Evolutionary conservation across 352 stramenopile genomes (phyloP).

Genomic region (Salisapilia sapeloensis): DNA sequence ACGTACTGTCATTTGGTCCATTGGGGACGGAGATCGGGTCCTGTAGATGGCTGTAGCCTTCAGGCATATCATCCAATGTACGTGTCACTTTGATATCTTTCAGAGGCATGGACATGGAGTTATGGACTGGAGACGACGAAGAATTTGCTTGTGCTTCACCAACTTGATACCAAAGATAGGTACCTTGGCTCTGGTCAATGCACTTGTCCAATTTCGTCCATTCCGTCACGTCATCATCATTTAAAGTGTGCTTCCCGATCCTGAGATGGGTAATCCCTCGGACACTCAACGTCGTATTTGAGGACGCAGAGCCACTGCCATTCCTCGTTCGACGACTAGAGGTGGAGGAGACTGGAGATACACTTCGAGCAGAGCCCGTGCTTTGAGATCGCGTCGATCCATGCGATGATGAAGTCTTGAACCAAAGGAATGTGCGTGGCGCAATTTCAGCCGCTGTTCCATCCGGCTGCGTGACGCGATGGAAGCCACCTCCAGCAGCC

Average conservation of each 20-base stretch:
- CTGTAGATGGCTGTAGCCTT: slow-evolving; percentile 38
- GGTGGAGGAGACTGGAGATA: slow-evolving; percentile 1
- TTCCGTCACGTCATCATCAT: slow-evolving; percentile 1
- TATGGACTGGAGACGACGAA: slow-evolving; percentile 3
- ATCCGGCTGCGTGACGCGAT: slow-evolving; percentile 62
- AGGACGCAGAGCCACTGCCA: slow-evolving; percentile 1
- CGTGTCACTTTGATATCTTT: slow-evolving; percentile 71
- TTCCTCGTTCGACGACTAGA: slow-evolving; percentile 1
- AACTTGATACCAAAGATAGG: slow-evolving; percentile 51
- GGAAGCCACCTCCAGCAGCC: slow-evolving; percentile 54
- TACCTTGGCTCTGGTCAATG: slow-evolving; percentile 31
- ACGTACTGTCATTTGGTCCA: background rate
- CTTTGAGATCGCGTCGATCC: background rate
- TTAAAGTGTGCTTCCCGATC: slow-evolving; percentile 14
- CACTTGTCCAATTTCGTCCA: slow-evolving; percentile 66
- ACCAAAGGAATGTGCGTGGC: slow-evolving; percentile 76
- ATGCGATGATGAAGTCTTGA: slow-evolving; percentile 19
- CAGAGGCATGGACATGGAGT: slow-evolving; percentile 15
- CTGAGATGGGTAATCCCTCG: slow-evolving; percentile 36
- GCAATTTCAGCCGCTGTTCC: slow-evolving; percentile 61
- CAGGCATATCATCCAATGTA: slow-evolving; percentile 37
- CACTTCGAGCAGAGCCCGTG: background rate
- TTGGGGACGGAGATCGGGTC: slow-evolving; percentile 22
- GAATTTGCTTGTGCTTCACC: slow-evolving; percentile 3
- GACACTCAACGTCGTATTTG: background rate